Evolutionary conservation across 306 rosid species (phyloP).

Genomic region (Boehmeria nivea): DNA sequence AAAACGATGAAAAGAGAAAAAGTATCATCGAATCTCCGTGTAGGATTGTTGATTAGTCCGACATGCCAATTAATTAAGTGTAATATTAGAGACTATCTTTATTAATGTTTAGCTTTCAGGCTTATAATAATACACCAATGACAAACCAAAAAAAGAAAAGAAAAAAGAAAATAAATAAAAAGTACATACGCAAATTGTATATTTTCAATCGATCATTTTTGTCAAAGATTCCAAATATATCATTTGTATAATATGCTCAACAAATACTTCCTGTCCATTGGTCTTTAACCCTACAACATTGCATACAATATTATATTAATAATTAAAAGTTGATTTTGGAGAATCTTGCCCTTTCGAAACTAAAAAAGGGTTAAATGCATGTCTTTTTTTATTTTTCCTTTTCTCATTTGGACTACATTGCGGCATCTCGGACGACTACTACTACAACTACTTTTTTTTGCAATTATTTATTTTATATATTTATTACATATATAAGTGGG

Average conservation of each 20-base stretch:
- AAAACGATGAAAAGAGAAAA: too few species aligned
- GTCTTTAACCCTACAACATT: background rate
- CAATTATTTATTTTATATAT: too few species aligned
- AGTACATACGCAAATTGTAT: background rate
- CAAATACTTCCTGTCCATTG: slow-evolving; percentile 12
- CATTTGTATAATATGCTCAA: slow-evolving; percentile 2
- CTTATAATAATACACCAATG: background rate
- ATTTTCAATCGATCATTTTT: background rate
- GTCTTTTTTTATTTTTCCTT: background rate
- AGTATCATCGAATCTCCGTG: too few species aligned
- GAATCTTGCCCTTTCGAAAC: slow-evolving; percentile 8
- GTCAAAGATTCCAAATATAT: slow-evolving; percentile 21
- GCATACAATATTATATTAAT: too few species aligned
- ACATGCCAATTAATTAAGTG: too few species aligned
- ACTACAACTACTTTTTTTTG: too few species aligned
- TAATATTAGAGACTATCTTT: background rate
- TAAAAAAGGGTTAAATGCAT: slow-evolving; percentile 1
- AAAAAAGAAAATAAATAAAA: background rate
- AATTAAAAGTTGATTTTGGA: background rate
- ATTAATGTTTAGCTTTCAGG: background rate
- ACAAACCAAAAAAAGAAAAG: background rate
- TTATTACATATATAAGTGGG: background rate
- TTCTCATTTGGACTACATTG: slow-evolving; percentile 8
- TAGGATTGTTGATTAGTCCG: too few species aligned
- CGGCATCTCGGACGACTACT: slow-evolving; percentile 16